Conservation (phyloP, 1,139 yeast species). For the Yamadazyma blattariae region DNA sequence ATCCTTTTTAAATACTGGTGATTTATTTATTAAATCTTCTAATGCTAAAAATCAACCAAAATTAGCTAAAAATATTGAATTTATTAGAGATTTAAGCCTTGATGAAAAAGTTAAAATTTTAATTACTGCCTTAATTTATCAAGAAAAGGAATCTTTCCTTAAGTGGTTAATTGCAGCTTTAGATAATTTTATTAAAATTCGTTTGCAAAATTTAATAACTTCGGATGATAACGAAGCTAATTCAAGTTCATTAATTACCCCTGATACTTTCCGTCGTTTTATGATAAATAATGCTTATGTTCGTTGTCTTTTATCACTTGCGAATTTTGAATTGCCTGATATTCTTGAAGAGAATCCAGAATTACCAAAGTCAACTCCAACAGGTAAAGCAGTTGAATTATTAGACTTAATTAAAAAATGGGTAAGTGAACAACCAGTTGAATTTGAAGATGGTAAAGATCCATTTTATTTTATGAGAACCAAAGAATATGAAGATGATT, state of each 20-base stretch:
- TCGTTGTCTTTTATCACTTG: conserved; percentile 27
- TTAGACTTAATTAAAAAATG: conserved; percentile 30
- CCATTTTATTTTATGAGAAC: conserved; percentile 33
- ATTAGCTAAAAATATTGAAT: conserved; percentile 37
- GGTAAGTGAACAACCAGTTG: conserved; percentile 27
- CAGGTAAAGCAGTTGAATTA: conserved; percentile 20
- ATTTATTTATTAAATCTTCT: conserved; percentile 29
- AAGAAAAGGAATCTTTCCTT: conserved; percentile 39
- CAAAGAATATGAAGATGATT: conserved; percentile 19
- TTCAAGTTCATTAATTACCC: conserved; percentile 6
- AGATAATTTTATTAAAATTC: conserved; percentile 24
- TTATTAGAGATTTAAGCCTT: conserved; percentile 27
- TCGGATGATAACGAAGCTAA: conserved; percentile 5
- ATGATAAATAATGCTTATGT: conserved; percentile 36
- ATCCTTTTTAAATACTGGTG: conserved; percentile 51
- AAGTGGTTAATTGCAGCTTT: conserved; percentile 44
- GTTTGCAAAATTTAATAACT: conserved; percentile 14
- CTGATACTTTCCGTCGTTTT: conserved; percentile 21
- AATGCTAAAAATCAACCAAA: conserved; percentile 19
- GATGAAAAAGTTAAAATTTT: conserved; percentile 44
- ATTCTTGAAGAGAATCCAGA: conserved; percentile 32
- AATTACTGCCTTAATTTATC: conserved; percentile 48
- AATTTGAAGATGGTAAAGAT: conserved; percentile 42
- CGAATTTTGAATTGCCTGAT: conserved; percentile 42
- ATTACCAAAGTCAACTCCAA: conserved; percentile 18